Evolutionary conservation across 2,329 filamentous ascomycete genomes (phyloP).

Genomic region (Capronia americana): DNA sequence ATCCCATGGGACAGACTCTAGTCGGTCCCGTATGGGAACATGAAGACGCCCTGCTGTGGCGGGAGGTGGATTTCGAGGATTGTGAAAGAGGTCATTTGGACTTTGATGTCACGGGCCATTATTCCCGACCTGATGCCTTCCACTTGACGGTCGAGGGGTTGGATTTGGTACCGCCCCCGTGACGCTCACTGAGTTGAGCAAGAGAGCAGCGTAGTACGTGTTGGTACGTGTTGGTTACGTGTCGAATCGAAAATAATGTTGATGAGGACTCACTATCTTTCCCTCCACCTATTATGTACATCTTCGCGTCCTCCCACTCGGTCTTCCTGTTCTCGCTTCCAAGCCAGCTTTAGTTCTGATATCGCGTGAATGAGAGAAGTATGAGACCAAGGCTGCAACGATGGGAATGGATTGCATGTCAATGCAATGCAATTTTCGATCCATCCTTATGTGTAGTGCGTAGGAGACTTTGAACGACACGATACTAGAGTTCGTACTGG

Average conservation of each 20-base stretch:
- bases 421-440: too few species aligned
- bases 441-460: not conserved
- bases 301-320: not conserved
- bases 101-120: constrained; percentile 83
- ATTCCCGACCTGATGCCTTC: constrained; percentile 75
- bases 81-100: constrained; percentile 82
- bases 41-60: constrained; percentile 69
- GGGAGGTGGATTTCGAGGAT: constrained; percentile 85
- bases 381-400: not conserved
- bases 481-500: too few species aligned
- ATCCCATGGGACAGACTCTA: constrained; percentile 78
- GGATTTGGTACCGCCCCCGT: constrained; percentile 65
- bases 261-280: too few species aligned
- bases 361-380: not conserved
- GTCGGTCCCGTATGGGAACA: constrained; percentile 82
- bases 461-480: not conserved
- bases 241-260: too few species aligned
- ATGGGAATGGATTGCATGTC: not conserved
- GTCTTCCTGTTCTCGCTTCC: not conserved
- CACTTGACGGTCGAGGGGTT: constrained; percentile 65
- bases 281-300: too few species aligned
- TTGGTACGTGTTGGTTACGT: too few species aligned
- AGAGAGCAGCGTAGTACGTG: too few species aligned
- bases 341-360: not conserved
- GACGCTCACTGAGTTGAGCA: not conserved